Percentiles rank a stretch among this genome's conserved stretches.
Evolutionary conservation across 2,329 filamentous ascomycete genomes (phyloP).

Genomic region (Clarireedia monteithiana): DNA sequence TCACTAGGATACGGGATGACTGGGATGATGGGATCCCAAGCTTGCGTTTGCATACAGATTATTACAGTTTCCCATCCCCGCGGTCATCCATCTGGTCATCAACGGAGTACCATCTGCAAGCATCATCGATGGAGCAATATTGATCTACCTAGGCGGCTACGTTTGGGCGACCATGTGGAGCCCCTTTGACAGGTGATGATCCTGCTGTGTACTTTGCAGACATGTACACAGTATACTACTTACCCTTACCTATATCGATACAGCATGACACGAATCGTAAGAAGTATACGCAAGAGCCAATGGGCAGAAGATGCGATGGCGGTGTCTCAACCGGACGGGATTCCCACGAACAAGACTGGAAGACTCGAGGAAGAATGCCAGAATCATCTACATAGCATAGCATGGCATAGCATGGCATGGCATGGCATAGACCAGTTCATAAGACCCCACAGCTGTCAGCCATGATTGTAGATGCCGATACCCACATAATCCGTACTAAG

Average conservation of each 20-base stretch:
- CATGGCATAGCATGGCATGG: no score
- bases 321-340: not conserved
- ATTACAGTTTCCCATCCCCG: no score
- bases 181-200: not conserved
- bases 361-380: not conserved
- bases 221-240: not conserved
- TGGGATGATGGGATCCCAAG: not conserved
- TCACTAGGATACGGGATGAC: not conserved
- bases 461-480: not conserved
- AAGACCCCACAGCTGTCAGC: not conserved
- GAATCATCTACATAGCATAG: no score
- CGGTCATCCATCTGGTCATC: not conserved
- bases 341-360: not conserved
- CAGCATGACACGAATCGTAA: not conserved
- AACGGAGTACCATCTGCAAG: not conserved
- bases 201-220: not conserved
- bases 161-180: not conserved
- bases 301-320: not conserved
- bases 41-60: not conserved
- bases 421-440: no score
- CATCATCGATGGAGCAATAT: not conserved
- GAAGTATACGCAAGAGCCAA: conserved; percentile 2
- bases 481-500: no score
- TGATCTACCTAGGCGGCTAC: not conserved
- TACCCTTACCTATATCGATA: not conserved